Evolutionary conservation across 169 alveolate species (phyloP).

Genomic region (Neospora caninum): DNA sequence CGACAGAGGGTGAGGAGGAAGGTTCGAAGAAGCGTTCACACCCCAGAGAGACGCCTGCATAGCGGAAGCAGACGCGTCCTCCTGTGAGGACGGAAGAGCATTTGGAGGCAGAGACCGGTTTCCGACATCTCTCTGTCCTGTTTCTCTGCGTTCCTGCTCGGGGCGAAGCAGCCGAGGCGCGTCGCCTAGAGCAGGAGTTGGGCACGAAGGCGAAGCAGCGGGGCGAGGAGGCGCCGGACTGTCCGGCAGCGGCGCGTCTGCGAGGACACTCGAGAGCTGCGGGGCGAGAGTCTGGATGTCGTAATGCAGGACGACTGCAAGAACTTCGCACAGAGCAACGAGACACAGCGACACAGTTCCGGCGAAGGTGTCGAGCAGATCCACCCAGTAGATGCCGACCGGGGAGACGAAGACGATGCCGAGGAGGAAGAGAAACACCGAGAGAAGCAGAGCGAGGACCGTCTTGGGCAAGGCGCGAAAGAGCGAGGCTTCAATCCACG

Average conservation of each 20-base stretch:
- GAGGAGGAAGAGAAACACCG: conserved; percentile 2
- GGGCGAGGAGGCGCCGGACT: background rate
- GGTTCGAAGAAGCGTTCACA: background rate
- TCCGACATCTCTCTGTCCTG: too few species aligned
- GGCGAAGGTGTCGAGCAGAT: background rate
- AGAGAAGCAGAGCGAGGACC: background rate
- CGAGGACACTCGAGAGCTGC: background rate
- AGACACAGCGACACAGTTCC: conserved; percentile 1
- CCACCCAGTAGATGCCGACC: conserved; percentile 23
- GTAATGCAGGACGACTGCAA: conserved; percentile 18
- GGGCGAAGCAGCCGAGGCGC: background rate
- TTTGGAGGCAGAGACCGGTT: background rate
- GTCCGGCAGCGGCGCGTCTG: background rate
- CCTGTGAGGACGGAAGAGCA: background rate
- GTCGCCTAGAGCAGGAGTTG: background rate
- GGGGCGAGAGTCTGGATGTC: background rate
- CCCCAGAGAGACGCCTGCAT: background rate
- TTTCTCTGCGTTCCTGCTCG: too few species aligned
- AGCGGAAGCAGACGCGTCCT: background rate
- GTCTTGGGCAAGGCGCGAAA: background rate
- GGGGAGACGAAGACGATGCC: background rate
- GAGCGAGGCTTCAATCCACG: background rate
- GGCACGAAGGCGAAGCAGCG: background rate
- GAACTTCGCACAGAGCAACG: conserved; percentile 13
- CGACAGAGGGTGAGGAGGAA: too few species aligned